Conservation (phyloP, 352 stramenopile genomes). For the Phytophthora ramorum region DNA sequence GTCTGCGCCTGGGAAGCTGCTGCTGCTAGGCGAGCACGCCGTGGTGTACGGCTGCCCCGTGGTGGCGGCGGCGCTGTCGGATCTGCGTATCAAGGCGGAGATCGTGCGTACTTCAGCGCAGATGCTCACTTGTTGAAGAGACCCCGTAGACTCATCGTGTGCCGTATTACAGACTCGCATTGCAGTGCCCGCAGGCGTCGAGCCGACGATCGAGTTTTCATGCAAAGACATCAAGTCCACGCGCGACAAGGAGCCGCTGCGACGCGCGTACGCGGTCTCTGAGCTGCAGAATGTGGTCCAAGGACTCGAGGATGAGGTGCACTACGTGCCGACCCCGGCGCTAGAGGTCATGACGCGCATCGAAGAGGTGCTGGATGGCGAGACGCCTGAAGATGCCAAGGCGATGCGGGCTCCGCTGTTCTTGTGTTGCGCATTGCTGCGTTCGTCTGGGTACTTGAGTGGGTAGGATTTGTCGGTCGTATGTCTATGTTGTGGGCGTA, state of each 20-base stretch:
- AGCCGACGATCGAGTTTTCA: constrained; percentile 46
- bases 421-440: constrained; percentile 64
- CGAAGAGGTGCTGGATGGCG: constrained; percentile 49
- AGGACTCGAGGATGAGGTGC: constrained; percentile 42
- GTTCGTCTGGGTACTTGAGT: constrained; percentile 39
- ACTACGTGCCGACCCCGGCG: constrained; percentile 60
- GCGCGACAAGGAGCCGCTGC: constrained; percentile 36
- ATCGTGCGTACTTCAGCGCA: constrained; percentile 63
- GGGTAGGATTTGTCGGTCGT: constrained; percentile 21
- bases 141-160: constrained; percentile 4
- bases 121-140: constrained; percentile 8
- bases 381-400: constrained; percentile 54
- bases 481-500: background rate
- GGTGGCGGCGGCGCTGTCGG: constrained; percentile 82
- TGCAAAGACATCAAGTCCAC: constrained; percentile 64
- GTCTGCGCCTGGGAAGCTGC: constrained; percentile 89
- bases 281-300: constrained; percentile 44
- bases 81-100: constrained; percentile 80
- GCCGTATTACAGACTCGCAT: constrained; percentile 36
- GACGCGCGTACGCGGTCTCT: constrained; percentile 41
- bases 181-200: constrained; percentile 6
- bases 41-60: constrained; percentile 89
- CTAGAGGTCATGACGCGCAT: constrained; percentile 53
- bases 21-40: constrained; percentile 91
- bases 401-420: constrained; percentile 64